phyloP scores from a whole-genome alignment of 2,329 filamentous ascomycete species.

The Pseudogymnoascus sp. region DNA sequence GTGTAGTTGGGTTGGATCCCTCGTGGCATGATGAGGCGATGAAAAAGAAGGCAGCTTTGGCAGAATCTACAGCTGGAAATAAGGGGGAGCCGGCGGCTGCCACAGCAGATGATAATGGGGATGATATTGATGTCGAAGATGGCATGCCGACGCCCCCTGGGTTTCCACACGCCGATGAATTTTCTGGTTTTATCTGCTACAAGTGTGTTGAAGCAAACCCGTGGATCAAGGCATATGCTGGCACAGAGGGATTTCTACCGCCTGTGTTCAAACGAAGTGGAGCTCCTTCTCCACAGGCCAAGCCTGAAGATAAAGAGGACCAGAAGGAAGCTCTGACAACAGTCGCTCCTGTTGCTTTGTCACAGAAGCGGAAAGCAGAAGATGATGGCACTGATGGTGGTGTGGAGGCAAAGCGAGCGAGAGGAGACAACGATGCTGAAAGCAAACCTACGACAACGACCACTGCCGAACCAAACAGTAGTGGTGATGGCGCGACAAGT shows the following conservation, averaged over 20 bases:
- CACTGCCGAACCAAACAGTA: slow-evolving; percentile 18
- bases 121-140: slow-evolving; percentile 39
- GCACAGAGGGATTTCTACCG: slow-evolving; percentile 67
- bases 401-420: slow-evolving; percentile 43
- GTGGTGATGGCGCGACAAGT: slow-evolving; percentile 2
- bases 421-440: slow-evolving; percentile 22
- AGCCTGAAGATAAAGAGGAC: slow-evolving; percentile 20
- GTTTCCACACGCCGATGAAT: slow-evolving; percentile 82
- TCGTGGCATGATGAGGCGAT: slow-evolving; percentile 54
- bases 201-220: slow-evolving; percentile 82
- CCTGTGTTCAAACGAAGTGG: slow-evolving; percentile 49
- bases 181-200: slow-evolving; percentile 87
- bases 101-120: slow-evolving; percentile 30
- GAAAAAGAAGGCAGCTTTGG: slow-evolving; percentile 27
- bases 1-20: slow-evolving; percentile 71
- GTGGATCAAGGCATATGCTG: slow-evolving; percentile 87
- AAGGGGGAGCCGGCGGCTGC: slow-evolving; percentile 12
- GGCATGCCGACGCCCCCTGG: slow-evolving; percentile 68
- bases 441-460: slow-evolving; percentile 4
- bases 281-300: slow-evolving; percentile 25
- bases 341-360: slow-evolving; percentile 14
- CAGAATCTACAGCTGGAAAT: slow-evolving; percentile 27
- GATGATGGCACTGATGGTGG: slow-evolving; percentile 35
- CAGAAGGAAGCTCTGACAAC: slow-evolving; percentile 10
- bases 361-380: slow-evolving; percentile 60